Evolutionary conservation across 345 rosid species (phyloP).

Genomic region (Hypericum perforatum): DNA sequence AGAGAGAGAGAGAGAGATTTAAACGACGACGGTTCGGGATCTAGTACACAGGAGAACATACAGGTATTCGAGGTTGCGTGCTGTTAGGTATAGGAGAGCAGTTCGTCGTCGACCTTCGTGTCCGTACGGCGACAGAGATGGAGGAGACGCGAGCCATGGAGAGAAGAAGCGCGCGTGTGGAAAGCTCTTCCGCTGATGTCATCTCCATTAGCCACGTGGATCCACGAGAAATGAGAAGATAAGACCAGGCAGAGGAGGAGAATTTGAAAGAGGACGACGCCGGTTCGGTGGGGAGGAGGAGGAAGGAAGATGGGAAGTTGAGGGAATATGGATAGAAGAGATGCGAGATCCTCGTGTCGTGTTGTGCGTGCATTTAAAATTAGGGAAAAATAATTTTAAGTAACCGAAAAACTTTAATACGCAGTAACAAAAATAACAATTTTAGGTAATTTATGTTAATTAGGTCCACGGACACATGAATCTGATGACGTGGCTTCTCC

Average conservation of each 20-base stretch:
- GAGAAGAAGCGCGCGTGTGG: slow-evolving; percentile 27
- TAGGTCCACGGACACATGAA: too few species aligned
- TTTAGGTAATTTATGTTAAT: too few species aligned
- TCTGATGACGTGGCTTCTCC: too few species aligned
- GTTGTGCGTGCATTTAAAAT: too few species aligned
- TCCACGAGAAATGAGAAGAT: background rate
- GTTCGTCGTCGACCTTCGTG: slow-evolving; percentile 29
- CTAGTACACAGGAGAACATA: slow-evolving; percentile 1
- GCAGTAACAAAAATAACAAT: too few species aligned
- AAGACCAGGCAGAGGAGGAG: background rate
- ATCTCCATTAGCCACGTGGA: slow-evolving; percentile 30
- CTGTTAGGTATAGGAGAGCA: slow-evolving; percentile 22
- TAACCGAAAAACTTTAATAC: too few species aligned
- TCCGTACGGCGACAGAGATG: slow-evolving; percentile 37
- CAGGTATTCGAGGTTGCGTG: slow-evolving; percentile 48
- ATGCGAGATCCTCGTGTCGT: background rate
- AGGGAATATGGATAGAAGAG: background rate
- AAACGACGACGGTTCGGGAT: background rate
- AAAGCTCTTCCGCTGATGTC: slow-evolving; percentile 43
- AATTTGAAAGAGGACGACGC: background rate
- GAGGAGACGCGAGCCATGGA: slow-evolving; percentile 36
- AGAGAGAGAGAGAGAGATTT: background rate
- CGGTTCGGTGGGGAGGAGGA: background rate
- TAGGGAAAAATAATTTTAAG: too few species aligned
- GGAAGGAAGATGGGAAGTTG: background rate